Conservation (phyloP, 352 stramenopile genomes). For the Globisporangium polare region DNA sequence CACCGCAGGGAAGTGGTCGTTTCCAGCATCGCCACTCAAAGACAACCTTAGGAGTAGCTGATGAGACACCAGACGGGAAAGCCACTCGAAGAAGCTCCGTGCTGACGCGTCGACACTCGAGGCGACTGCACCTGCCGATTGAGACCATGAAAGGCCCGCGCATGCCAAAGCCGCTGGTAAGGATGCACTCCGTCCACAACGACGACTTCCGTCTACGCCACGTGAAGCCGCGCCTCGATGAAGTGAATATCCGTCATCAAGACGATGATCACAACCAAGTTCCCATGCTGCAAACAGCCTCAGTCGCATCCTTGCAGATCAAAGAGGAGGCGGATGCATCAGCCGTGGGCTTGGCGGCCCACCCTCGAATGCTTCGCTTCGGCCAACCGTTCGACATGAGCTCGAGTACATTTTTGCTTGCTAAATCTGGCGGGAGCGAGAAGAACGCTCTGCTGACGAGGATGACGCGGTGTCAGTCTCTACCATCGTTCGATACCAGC, state of each 20-base stretch:
- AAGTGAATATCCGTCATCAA: constrained; percentile 1
- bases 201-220: neutral
- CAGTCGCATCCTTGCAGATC: neutral
- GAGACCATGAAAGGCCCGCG: constrained; percentile 4
- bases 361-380: constrained; percentile 6
- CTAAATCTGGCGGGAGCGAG: neutral
- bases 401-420: neutral
- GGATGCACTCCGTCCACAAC: constrained; percentile 16
- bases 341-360: neutral
- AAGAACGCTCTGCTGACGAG: constrained; percentile 5
- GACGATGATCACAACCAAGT: neutral
- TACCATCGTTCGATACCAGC: constrained; percentile 34
- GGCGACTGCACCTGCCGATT: constrained; percentile 8
- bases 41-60: neutral
- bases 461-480: constrained; percentile 41
- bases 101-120: constrained; percentile 15
- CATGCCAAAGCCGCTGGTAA: neutral
- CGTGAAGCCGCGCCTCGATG: neutral
- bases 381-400: neutral
- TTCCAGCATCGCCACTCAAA: neutral
- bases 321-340: neutral
- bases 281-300: neutral
- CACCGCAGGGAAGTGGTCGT: neutral
- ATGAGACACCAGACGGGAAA: neutral
- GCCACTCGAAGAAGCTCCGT: constrained; percentile 2